Percentiles rank a stretch among this genome's conserved stretches.
phyloP scores from a whole-genome alignment of 2,329 filamentous ascomycete species.

The Aspergillus tamarii region DNA sequence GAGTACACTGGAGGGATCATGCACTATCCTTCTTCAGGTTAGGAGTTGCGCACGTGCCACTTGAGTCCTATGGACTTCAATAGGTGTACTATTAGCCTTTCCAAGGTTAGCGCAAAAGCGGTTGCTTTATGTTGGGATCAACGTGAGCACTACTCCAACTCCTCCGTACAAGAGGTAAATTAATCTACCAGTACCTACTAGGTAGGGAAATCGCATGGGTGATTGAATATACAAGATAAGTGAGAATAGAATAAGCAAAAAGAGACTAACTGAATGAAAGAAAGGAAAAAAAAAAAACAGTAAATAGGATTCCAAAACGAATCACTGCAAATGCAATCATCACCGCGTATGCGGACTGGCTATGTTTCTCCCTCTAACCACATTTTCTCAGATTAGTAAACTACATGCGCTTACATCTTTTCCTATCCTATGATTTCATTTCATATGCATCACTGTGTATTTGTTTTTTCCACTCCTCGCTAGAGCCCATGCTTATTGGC shows the following conservation, averaged over 20 bases:
- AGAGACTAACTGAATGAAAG: too few relatives aligned
- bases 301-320: too few relatives aligned
- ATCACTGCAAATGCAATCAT: too few relatives aligned
- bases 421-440: constrained; percentile 6
- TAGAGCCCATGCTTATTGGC: constrained; percentile 1
- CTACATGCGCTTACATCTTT: background rate
- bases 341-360: background rate
- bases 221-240: background rate
- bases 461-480: background rate
- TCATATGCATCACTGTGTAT: constrained; percentile 5
- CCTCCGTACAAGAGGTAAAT: background rate
- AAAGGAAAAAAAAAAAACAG: too few relatives aligned
- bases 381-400: constrained; percentile 2
- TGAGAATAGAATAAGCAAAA: background rate
- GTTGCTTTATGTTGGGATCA: constrained; percentile 2
- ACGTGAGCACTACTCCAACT: background rate
- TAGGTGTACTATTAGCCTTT: background rate
- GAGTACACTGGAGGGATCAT: background rate
- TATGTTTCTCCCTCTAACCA: background rate
- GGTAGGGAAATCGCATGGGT: too few relatives aligned
- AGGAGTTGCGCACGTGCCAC: background rate
- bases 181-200: too few relatives aligned
- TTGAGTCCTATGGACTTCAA: background rate
- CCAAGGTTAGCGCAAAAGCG: background rate
- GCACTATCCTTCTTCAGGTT: background rate